Percentiles rank a stretch among this genome's conserved stretches.
Evolutionary conservation across 176 grass and related monocot genomes (phyloP).

Genomic region (Raddia guianensis): DNA sequence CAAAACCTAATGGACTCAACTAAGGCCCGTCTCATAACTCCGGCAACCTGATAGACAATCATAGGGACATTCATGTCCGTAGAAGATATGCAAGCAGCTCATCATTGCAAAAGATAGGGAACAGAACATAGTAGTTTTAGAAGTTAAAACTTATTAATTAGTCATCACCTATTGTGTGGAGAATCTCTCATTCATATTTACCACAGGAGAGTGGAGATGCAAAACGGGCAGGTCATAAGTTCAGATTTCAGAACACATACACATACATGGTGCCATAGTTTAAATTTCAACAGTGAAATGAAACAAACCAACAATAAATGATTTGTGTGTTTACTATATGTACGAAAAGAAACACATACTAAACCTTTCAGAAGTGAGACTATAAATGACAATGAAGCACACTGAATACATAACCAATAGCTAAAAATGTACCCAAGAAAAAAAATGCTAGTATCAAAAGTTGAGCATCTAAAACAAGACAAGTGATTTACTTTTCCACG

Average conservation of each 20-base stretch:
- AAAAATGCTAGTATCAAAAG: neutral
- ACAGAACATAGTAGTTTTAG: neutral
- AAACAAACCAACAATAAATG: slow-evolving; percentile 1
- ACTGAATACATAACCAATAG: slow-evolving; percentile 13
- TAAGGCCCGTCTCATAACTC: neutral
- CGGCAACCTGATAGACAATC: neutral
- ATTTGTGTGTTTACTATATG: neutral
- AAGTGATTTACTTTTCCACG: slow-evolving; percentile 77
- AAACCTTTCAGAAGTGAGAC: neutral
- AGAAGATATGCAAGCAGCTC: neutral
- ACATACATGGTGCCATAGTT: neutral
- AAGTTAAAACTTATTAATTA: slow-evolving; percentile 22
- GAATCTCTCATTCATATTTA: neutral
- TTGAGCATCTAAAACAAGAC: slow-evolving; percentile 14
- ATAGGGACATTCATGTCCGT: neutral
- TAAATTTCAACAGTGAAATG: neutral
- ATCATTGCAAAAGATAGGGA: neutral
- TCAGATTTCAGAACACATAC: neutral
- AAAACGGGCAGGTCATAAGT: neutral
- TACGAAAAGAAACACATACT: neutral
- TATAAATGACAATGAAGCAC: neutral
- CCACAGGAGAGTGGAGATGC: neutral
- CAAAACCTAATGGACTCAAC: neutral
- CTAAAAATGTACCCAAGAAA: neutral
- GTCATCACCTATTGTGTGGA: neutral